Base-by-base conservation (phyloP, 2,329 filamentous ascomycete genomes). In the Whalleya microplaca region DNA sequence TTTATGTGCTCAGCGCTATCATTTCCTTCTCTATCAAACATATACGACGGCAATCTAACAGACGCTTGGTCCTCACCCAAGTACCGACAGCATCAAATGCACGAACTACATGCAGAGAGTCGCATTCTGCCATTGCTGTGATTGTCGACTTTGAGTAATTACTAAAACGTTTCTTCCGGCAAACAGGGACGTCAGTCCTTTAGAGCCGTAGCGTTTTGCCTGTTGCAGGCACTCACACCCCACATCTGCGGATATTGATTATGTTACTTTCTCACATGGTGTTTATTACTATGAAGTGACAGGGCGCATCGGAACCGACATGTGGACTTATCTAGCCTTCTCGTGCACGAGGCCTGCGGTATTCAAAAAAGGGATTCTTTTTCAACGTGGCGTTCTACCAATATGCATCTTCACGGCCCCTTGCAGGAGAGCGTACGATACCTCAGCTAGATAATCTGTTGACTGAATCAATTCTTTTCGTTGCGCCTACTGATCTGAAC, bases 31-130 rank as follows among this genome's bases (percentile, higher is more conserved):
- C 56, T 52, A 21, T 50, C 55, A 48, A 42, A 58, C 51, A 58
- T 18, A 19, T 21, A 21, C n/a, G 51, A 60, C n/a, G 52, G 48
- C 27, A 51, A 48, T 47, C 32, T 53, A 41, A 41, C 43, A 21
- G 53, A 55, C 42, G 23, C 60, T 58, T 61, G 55, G 55, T 45
- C 46, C 18, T 61, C 45, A 51, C 32, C 52, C 45, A 61, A 63
- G 58, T 63, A 61, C 60, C 60, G 60, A 58, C 60, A 63, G 57
- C 45, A 45, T n/a, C 46, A 41, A 18, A 59, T 60, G 59, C 59
- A 58, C 37, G 27, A 29, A 27, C 14, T 20, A 41, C 19, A 45
- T n/a, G 32, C 49, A 51, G 49, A 55, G 49, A 61, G 45, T 56
- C 49, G 43, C 55, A 61, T 63, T 63, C 14, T 61, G 57, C 58